Evolutionary conservation across 768 basidiomycete species (phyloP), one percentile per base, ranked within the genome.

Genomic region (Mycena indigotica): DNA sequence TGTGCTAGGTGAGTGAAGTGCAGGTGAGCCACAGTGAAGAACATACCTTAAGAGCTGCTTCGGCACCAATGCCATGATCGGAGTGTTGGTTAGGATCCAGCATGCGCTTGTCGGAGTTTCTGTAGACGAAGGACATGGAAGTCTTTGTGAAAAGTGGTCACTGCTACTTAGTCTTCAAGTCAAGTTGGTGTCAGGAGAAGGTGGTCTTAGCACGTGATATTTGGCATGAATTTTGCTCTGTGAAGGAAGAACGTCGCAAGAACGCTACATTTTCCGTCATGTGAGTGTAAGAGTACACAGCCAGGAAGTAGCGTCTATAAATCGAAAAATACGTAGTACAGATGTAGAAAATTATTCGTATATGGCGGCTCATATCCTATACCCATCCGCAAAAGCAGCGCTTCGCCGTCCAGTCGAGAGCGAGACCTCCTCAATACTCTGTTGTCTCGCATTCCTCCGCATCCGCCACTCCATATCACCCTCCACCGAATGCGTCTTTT

Each of bases 51-150:
- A n/a, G n/a, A n/a, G n/a, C n/a, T n/a, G n/a, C n/a, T n/a, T n/a
- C n/a, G n/a, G n/a, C n/a, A n/a, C n/a, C n/a, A n/a, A n/a, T n/a
- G n/a, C n/a, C n/a, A n/a, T n/a, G n/a, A n/a, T n/a, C n/a, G n/a
- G n/a, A n/a, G n/a, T n/a, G 82, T 95, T 56, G 68, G 91, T 91
- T 61, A 62, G 86, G 24, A 15, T 15, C 61, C 13, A 63, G 26
- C 52, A 19, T 23, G 23, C 23, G 41, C 5, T 2, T 29, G 23
- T 39, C 39, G 4, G 25, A 25, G 40, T 12, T 40, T n/a, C n/a
- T n/a, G n/a, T n/a, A n/a, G n/a, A n/a, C n/a, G n/a, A n/a, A n/a
- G n/a, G n/a, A n/a, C n/a, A n/a, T n/a, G n/a, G n/a, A n/a, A n/a
- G n/a, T n/a, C n/a, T n/a, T n/a, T n/a, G n/a, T n/a, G 24, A 19